Evolutionary conservation across 331 rosid species (phyloP).

Genomic region (Pyrus hybrid): DNA sequence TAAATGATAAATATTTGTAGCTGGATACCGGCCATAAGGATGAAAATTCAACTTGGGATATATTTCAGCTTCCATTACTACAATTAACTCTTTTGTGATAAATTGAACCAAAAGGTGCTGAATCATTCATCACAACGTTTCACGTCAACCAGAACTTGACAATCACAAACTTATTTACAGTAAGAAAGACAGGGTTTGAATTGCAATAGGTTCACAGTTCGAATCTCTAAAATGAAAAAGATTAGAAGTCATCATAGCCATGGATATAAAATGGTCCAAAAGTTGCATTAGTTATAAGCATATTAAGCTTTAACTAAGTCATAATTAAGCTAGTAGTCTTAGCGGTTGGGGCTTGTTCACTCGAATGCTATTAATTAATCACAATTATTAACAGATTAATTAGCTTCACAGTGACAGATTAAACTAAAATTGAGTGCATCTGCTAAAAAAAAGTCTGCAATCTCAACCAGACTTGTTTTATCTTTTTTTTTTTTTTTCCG

Average conservation of each 20-base stretch:
- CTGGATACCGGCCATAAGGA: not conserved
- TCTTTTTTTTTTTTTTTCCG: not conserved
- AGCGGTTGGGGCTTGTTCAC: constrained; percentile 7
- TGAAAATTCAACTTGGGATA: not conserved
- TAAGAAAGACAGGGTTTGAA: too few relatives aligned
- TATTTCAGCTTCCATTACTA: not conserved
- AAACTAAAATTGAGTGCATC: constrained; percentile 4
- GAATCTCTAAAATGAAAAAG: not conserved
- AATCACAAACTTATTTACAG: not conserved
- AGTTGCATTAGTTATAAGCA: constrained; percentile 4
- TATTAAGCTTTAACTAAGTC: constrained; percentile 13
- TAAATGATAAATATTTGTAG: not conserved
- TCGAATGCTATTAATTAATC: constrained; percentile 1
- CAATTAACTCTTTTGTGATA: not conserved
- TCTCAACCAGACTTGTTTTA: not conserved
- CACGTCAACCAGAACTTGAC: not conserved
- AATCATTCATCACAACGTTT: not conserved
- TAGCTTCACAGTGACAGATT: not conserved
- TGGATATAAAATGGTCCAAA: not conserved
- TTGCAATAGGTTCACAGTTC: not conserved
- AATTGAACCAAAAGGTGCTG: not conserved
- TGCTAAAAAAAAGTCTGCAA: not conserved
- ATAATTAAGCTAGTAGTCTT: not conserved
- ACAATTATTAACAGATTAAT: not conserved
- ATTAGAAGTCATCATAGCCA: too few relatives aligned